Evolutionary conservation across 2,329 filamentous ascomycete genomes (phyloP).

Genomic region (Arthrobotrys sphaeroides): DNA sequence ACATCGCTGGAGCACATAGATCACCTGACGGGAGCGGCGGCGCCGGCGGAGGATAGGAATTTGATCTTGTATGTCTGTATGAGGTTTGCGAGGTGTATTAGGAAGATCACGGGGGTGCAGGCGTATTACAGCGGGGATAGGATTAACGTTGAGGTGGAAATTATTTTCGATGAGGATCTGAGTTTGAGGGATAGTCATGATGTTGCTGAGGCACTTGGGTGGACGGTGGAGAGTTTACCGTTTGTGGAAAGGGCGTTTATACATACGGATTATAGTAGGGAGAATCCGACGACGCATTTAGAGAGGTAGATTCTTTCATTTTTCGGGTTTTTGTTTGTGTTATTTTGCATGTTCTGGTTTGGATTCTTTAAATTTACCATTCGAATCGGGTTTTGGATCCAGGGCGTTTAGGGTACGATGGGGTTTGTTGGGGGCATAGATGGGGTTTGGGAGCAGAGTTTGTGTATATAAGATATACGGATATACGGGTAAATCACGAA

Average conservation of each 20-base stretch:
- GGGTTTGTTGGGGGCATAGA: no score
- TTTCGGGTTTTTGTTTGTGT: background rate
- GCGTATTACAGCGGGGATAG: constrained; percentile 86
- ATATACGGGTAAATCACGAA: no score
- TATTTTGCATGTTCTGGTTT: no score
- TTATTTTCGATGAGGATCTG: constrained; percentile 80
- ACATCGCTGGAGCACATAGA: constrained; percentile 81
- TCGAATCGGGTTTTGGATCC: no score
- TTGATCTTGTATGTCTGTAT: constrained; percentile 89
- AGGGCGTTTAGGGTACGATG: no score
- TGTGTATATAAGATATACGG: no score
- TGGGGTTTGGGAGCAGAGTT: no score
- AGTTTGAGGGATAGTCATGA: constrained; percentile 83
- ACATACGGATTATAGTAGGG: constrained; percentile 56
- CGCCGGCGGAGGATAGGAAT: constrained; percentile 82
- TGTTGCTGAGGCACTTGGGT: constrained; percentile 78
- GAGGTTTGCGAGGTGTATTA: constrained; percentile 88
- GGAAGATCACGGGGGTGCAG: constrained; percentile 82
- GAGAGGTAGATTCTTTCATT: constrained; percentile 27
- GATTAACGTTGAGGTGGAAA: constrained; percentile 83
- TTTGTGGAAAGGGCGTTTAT: constrained; percentile 76
- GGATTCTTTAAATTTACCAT: no score
- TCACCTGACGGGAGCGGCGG: constrained; percentile 80
- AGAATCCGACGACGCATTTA: constrained; percentile 56
- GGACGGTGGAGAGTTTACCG: constrained; percentile 84